Conservation (phyloP, 768 basidiomycete species). For the Lactifluus piperatus region DNA sequence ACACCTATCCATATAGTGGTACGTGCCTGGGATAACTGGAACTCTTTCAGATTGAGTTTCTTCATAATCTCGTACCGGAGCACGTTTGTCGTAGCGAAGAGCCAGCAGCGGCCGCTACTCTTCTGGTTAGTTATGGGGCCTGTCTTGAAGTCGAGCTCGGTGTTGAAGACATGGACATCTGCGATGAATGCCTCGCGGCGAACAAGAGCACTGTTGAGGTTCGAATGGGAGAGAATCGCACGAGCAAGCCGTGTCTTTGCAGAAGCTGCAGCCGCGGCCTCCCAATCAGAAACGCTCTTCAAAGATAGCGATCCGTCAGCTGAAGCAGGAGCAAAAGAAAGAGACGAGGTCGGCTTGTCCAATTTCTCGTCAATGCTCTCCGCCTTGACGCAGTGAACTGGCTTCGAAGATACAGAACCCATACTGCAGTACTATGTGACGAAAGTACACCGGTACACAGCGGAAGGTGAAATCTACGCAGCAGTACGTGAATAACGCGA, state of each 20-base stretch:
- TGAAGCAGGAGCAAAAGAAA: conserved; percentile 33
- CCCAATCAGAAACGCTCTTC: conserved; percentile 58
- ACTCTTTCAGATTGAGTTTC: conserved; percentile 76
- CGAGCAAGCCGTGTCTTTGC: conserved; percentile 68
- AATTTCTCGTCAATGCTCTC: conserved; percentile 20
- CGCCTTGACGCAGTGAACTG: conserved; percentile 11
- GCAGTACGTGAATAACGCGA: neutral
- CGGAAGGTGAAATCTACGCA: too few relatives aligned
- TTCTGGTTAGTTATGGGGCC: conserved; percentile 82
- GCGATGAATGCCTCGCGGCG: conserved; percentile 52
- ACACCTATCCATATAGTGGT: neutral
- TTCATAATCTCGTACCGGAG: conserved; percentile 79
- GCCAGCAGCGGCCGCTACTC: conserved; percentile 88
- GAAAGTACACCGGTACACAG: neutral
- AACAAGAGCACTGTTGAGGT: conserved; percentile 55
- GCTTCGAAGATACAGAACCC: conserved; percentile 32
- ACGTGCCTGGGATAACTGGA: conserved; percentile 80
- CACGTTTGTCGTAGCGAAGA: conserved; percentile 88
- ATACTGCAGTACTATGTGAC: conserved; percentile 22
- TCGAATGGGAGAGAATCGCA: conserved; percentile 60
- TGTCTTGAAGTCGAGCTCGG: conserved; percentile 70
- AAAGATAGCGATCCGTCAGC: conserved; percentile 52
- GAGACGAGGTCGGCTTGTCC: conserved; percentile 13
- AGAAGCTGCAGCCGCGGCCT: conserved; percentile 41
- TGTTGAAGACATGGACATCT: conserved; percentile 77